Evolutionary conservation across 2,329 filamentous ascomycete genomes (phyloP).

Genomic region (Cadophora luteo-olivacea): DNA sequence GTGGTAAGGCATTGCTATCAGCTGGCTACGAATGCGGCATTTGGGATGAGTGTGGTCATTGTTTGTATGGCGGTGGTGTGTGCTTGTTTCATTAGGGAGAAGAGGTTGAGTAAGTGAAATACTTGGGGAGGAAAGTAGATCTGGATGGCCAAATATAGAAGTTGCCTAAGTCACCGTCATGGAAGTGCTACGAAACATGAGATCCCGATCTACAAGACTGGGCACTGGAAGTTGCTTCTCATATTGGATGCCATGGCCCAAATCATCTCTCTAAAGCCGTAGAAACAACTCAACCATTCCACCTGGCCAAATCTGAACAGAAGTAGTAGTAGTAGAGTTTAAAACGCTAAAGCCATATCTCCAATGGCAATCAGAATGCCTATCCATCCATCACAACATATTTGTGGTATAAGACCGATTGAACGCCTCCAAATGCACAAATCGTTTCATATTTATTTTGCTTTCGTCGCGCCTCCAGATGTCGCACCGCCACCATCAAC

Average conservation of each 20-base stretch:
- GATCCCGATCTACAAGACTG: neutral
- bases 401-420: conserved; percentile 28
- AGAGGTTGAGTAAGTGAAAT: conserved; percentile 49
- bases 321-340: conserved; percentile 9
- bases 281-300: neutral
- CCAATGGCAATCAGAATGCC: conserved; percentile 28
- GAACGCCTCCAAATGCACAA: conserved; percentile 35
- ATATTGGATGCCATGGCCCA: neutral
- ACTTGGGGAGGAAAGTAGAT: neutral
- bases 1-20: conserved; percentile 73
- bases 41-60: conserved; percentile 49
- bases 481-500: conserved; percentile 16
- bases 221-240: neutral
- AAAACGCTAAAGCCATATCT: conserved; percentile 29
- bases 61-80: conserved; percentile 49
- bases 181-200: neutral
- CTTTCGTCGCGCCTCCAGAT: neutral
- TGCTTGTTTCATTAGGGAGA: conserved; percentile 62
- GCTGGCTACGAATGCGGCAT: conserved; percentile 49
- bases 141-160: neutral
- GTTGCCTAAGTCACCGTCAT: neutral
- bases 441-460: conserved; percentile 19
- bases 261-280: neutral
- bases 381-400: conserved; percentile 23
- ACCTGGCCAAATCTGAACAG: conserved; percentile 4